Percentiles rank a stretch among this genome's conserved stretches.
These are phyloP conservation scores for Epichloe gansuensis DNA, from an alignment of 2,329 filamentous ascomycete genomes.

Conservation along the genomic window DNA sequence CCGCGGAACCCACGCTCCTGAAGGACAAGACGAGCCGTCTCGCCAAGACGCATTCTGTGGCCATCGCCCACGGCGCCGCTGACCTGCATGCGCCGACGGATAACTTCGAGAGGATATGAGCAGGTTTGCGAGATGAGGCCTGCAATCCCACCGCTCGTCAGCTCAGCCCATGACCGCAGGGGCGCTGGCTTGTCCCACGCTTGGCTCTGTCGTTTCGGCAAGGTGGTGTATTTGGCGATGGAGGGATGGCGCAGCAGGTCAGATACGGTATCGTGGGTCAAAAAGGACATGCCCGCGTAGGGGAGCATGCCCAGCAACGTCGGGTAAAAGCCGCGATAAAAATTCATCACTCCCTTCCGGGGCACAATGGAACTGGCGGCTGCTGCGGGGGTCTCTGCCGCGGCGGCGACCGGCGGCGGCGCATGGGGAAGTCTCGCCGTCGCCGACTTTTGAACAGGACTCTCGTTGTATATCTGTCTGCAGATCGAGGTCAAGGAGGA, in stretches of 20 bases:
- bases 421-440: constrained; percentile 17
- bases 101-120: constrained; percentile 88
- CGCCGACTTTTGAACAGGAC: constrained; percentile 28
- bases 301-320: constrained; percentile 92
- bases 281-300: constrained; percentile 89
- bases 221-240: constrained; percentile 60
- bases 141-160: constrained; percentile 71
- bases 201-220: constrained; percentile 45
- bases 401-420: constrained; percentile 18
- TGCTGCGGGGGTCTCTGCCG: too few species aligned
- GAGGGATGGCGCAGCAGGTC: constrained; percentile 63
- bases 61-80: constrained; percentile 89
- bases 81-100: constrained; percentile 89
- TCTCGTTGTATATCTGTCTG: constrained; percentile 75
- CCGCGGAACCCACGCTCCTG: constrained; percentile 63
- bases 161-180: constrained; percentile 74
- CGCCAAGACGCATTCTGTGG: constrained; percentile 59
- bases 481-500: constrained; percentile 67
- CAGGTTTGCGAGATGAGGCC: constrained; percentile 83
- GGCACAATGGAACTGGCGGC: constrained; percentile 37
- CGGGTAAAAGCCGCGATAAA: constrained; percentile 86
- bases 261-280: constrained; percentile 83
- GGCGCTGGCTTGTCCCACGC: constrained; percentile 52
- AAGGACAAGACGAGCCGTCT: constrained; percentile 66
- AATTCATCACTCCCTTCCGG: constrained; percentile 65